These are phyloP conservation scores for Oryza punctata DNA, from an alignment of 176 grass and related monocot species.

Conservation along the genomic window DNA sequence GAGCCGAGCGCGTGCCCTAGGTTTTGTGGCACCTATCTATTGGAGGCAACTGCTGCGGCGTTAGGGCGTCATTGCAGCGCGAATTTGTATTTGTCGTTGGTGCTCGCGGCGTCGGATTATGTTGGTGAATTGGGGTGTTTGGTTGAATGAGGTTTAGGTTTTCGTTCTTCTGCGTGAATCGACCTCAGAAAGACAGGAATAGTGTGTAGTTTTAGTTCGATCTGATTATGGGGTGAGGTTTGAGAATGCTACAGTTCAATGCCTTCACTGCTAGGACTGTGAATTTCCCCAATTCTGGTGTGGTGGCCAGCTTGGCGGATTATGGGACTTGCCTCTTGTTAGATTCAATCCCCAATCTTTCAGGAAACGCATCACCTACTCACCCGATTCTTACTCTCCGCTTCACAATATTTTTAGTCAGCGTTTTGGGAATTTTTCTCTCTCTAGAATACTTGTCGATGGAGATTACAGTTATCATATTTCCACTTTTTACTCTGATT, in stretches of 20 bases:
- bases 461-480: not conserved
- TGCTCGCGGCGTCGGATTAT: not conserved
- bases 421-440: not conserved
- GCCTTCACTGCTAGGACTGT: not conserved
- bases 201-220: not conserved
- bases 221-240: not conserved
- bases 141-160: conserved; percentile 11
- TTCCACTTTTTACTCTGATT: no score
- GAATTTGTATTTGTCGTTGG: not conserved
- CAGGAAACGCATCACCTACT: not conserved
- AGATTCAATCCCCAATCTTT: not conserved
- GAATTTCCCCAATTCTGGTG: not conserved
- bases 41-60: not conserved
- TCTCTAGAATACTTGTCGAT: not conserved
- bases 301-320: not conserved
- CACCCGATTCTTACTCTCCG: not conserved
- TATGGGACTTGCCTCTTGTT: not conserved
- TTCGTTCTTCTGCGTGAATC: not conserved
- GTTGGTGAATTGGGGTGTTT: not conserved
- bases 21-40: not conserved
- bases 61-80: not conserved
- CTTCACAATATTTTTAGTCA: not conserved
- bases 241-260: not conserved
- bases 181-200: not conserved
- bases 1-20: not conserved